Base-by-base conservation (phyloP, 768 basidiomycete species). In the Rhodotorula graminis region DNA sequence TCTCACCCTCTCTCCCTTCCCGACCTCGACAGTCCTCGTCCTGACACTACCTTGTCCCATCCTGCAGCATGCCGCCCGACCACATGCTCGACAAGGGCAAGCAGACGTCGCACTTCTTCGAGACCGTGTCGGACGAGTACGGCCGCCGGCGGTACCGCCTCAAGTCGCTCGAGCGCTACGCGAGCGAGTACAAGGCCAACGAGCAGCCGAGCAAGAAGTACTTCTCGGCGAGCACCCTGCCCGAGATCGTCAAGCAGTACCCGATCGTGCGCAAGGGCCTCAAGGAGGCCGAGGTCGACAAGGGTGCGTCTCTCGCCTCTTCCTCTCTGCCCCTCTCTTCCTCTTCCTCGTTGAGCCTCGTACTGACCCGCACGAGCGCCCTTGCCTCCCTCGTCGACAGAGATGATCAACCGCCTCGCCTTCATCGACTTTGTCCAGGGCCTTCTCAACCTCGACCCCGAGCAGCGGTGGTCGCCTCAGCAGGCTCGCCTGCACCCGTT, bases 141-240 rank as follows among this genome's bases (percentile, higher is more conserved):
- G 89, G 84, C 78, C 89, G 93, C 82, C 90, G 90, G 80, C 77
- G 79, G 58, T 93, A 89, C 80, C 86, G 88, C 61, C 82, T 98
- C 77, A 99, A 98, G 84, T 86, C 86, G 65, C 83, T 99, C 74
- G 94, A 98, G 70, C 93, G 98, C 81, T 99, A 97, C 80, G 91
- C 92, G 11, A 85, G 90, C 61, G 96, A 99, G 81, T 93, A 94
- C 82, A 91, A 91, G 72, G 90, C 91, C 25, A 89, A 93, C 74
- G 96, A 99, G 80, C 96, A 98, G 80, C 94, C 94, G 0, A 94
- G 93, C 77, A 99, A 99, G 82, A 95, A 98, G 81, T 99, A 98
- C 81, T 98, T 99, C 86, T 91, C 93, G 80, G 92, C 93, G 27
- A 91, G 87, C 40, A 89, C 91, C 29, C 82, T 99, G 53, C 93